These are phyloP conservation scores for Fremontodendron californicum DNA, from an alignment of 345 rosid genomes.

Conservation along the genomic window DNA sequence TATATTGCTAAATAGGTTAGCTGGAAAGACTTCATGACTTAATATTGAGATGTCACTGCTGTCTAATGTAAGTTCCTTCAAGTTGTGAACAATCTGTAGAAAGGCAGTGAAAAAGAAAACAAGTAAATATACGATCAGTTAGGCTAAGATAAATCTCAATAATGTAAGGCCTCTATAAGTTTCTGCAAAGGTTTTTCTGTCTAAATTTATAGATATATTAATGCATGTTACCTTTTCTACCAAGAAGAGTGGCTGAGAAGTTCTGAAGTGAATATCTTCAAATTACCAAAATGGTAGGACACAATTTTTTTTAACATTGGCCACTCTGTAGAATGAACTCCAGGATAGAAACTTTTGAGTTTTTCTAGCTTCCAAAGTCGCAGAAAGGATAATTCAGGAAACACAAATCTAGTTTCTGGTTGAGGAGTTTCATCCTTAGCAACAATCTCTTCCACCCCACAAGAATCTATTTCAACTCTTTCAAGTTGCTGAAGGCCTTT, in stretches of 20 bases:
- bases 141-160: background rate
- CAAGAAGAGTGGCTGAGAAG: slow-evolving; percentile 1
- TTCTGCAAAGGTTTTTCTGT: background rate
- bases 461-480: background rate
- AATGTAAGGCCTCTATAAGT: background rate
- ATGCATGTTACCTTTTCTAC: slow-evolving; percentile 7
- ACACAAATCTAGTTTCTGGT: background rate
- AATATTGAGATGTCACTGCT: background rate
- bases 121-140: background rate
- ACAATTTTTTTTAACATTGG: slow-evolving; percentile 2
- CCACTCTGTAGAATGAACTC: slow-evolving; percentile 19
- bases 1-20: background rate
- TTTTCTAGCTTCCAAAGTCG: background rate
- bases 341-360: slow-evolving; percentile 21
- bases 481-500: slow-evolving; percentile 19
- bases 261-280: background rate
- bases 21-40: background rate
- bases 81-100: background rate
- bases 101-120: background rate
- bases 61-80: slow-evolving; percentile 14
- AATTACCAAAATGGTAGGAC: background rate
- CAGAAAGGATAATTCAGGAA: slow-evolving; percentile 16
- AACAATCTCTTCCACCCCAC: slow-evolving; percentile 24
- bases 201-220: background rate
- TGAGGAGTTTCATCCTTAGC: slow-evolving; percentile 7